Evolutionary conservation across 208 protist genomes (phyloP).

Genomic region (Acanthamoeba sp.): DNA sequence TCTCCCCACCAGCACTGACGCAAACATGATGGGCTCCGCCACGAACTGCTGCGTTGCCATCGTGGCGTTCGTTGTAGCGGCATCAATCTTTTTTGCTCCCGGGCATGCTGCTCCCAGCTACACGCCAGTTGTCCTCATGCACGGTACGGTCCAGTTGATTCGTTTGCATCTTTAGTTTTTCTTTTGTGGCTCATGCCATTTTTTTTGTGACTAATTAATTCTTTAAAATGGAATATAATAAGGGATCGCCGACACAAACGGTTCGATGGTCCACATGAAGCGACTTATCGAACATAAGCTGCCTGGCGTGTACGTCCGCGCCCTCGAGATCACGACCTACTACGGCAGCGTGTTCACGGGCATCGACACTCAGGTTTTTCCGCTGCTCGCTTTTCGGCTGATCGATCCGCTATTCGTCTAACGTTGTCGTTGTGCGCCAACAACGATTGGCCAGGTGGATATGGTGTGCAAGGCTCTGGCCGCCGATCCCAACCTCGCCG

Average conservation of each 20-base stretch:
- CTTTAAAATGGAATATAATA: not conserved
- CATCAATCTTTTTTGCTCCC: not conserved
- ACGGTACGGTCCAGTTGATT: too few relatives aligned
- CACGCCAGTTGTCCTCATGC: conserved; percentile 2
- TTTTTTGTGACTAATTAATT: not conserved
- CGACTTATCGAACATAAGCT: not conserved
- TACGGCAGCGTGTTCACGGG: conserved; percentile 19
- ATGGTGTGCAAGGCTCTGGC: conserved; percentile 2
- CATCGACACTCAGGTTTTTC: not conserved
- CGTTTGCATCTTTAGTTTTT: not conserved
- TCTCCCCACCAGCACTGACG: too few relatives aligned
- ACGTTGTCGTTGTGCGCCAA: not conserved
- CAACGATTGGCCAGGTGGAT: not conserved
- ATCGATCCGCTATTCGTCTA: not conserved
- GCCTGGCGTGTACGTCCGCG: conserved; percentile 63
- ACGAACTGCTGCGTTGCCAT: not conserved
- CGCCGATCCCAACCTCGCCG: conserved; percentile 54
- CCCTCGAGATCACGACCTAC: conserved; percentile 33
- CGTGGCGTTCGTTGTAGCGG: not conserved
- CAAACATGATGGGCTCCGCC: too few relatives aligned
- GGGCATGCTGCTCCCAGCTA: not conserved
- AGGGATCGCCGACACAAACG: conserved; percentile 57
- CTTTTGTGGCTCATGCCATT: not conserved
- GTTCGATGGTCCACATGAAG: conserved; percentile 63
- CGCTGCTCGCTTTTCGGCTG: not conserved